These are phyloP conservation scores for Chlorella vulgaris DNA, from an alignment of 139 green algal species.

Conservation along the genomic window DNA sequence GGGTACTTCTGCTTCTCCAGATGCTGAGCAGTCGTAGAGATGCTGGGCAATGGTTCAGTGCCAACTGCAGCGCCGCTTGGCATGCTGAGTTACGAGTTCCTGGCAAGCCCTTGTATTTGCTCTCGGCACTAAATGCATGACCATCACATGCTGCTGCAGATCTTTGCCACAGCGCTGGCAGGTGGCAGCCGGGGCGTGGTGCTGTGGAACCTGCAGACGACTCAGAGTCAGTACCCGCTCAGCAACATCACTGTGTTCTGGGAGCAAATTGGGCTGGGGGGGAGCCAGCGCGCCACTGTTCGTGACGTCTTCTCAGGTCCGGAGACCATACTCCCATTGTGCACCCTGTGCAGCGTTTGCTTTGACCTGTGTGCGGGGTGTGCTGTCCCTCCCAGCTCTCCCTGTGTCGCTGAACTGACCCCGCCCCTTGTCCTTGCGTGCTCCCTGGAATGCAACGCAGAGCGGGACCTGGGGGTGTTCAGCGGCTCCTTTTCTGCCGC, in stretches of 20 bases:
- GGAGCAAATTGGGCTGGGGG: slow-evolving; percentile 8
- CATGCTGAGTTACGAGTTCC: no score
- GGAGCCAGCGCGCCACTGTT: background rate
- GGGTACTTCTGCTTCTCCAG: no score
- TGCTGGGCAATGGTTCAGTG: no score
- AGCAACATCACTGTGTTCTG: slow-evolving; percentile 45
- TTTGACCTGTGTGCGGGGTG: background rate
- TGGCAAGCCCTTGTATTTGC: no score
- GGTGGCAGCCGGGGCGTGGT: slow-evolving; percentile 49
- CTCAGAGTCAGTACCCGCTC: slow-evolving; percentile 10
- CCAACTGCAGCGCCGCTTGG: no score
- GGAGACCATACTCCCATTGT: background rate
- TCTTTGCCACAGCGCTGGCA: slow-evolving; percentile 55
- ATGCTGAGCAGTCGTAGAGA: no score
- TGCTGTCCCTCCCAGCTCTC: no score
- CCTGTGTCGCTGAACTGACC: no score
- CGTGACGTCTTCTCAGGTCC: background rate
- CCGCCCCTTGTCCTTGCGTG: no score
- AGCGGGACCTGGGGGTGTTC: slow-evolving; percentile 51
- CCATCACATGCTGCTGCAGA: slow-evolving; percentile 24
- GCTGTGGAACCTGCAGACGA: slow-evolving; percentile 54
- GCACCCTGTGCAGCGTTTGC: background rate
- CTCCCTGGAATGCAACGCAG: slow-evolving; percentile 30
- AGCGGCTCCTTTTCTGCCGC: slow-evolving; percentile 14
- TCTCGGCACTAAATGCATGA: no score